Base-by-base conservation (phyloP, 2,329 filamentous ascomycete species). In the Colletotrichum lindemuthianum region DNA sequence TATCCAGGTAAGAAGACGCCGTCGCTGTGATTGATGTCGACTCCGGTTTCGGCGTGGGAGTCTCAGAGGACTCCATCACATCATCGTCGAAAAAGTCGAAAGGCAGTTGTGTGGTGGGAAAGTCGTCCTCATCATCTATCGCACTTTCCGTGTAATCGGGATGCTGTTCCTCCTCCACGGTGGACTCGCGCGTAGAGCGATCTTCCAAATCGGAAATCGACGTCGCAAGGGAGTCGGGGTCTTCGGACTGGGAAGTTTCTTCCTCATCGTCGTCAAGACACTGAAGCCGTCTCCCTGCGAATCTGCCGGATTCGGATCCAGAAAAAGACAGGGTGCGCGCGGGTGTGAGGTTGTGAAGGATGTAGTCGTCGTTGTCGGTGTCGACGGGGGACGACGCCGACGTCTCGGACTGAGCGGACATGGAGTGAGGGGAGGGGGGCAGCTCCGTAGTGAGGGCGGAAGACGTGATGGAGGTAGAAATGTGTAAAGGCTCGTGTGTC, bases 241-340 rank as follows among this genome's bases (percentile, higher is more conserved):
- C 81, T 44, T 81, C 80, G 39, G 77, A 79, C 66, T 82, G 80
- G 12, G 81, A 84, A 41, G 75, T 75, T 3, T 72, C 71, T 50
- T 75, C 72, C 8, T 74, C 59, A 60, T 80, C 78, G 41, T 81
- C 79, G 16, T 72, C 63, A 15, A 72, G 67, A 50, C 58, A 60
- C 32, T 65, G 49, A 6, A 58, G 16, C 33, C 45, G 52, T 69
- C 60, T 69, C 76, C 13, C 53, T 66, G 71, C 67, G 59, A 81
- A 77, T 16, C 70, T 72, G 33, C 79, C 81, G 2, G 79, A 77
- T 66, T 85, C 84, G 0, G 79, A 82, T 54, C 81, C 82, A 1
- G 83, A 86, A 68, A 84, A 85, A 2, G 84, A 86, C 58, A 83
- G 75, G 12, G 81, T 81, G 58, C 83, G 80, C 8, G 81, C 78